A percentile compares a stretch with the other conserved stretches of the same genome.
Conservation (phyloP, 345 rosid genomes). For the Linum trigynum region DNA sequence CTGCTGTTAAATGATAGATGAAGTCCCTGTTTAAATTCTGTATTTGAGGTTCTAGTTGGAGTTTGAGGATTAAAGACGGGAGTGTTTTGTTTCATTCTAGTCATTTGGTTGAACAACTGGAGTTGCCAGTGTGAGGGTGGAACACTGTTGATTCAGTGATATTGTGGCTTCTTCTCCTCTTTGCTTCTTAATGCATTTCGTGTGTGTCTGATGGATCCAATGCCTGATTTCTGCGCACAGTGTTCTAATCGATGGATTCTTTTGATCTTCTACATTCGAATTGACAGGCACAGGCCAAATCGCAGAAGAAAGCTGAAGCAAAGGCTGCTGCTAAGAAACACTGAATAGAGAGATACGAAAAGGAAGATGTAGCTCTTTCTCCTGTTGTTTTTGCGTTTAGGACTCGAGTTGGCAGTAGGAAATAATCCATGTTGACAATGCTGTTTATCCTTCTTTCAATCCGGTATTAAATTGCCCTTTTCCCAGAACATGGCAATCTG, state of each 20-base stretch:
- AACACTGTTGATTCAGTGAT: neutral
- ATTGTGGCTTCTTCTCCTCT: neutral
- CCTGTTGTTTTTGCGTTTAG: too few relatives aligned
- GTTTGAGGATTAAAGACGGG: neutral
- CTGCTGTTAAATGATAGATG: neutral
- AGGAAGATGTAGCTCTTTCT: too few relatives aligned
- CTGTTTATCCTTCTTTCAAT: too few relatives aligned
- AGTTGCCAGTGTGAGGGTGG: neutral
- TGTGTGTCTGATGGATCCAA: neutral
- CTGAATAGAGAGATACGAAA: too few relatives aligned
- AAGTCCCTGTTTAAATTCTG: neutral
- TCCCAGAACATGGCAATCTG: too few relatives aligned
- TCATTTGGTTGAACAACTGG: neutral
- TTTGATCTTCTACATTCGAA: neutral
- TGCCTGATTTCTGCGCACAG: neutral
- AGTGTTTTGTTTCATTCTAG: neutral
- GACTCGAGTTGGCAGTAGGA: too few relatives aligned
- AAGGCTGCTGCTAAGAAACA: conserved; percentile 21
- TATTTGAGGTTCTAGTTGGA: neutral
- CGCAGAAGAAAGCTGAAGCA: conserved; percentile 48
- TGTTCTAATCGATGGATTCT: neutral
- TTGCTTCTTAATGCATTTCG: neutral
- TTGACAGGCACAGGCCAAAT: conserved; percentile 45
- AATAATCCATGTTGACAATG: too few relatives aligned
- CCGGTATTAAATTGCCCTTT: too few relatives aligned